Base-by-base conservation (phyloP, 768 basidiomycete species). In the Leccinum broughii region DNA sequence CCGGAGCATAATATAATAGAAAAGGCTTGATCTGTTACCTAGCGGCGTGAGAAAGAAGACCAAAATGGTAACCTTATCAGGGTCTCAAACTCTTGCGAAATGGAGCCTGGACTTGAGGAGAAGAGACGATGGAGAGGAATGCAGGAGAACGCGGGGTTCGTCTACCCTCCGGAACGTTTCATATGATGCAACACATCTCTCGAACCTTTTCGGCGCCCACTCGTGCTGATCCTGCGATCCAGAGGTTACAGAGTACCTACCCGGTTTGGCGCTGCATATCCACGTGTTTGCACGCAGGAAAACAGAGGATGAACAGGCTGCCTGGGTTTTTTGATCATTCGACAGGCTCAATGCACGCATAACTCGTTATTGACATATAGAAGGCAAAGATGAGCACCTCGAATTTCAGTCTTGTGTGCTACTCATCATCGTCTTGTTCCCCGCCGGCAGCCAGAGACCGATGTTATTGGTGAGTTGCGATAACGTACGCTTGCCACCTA, bases 101-200 rank as follows among this genome's bases (percentile, higher is more conserved):
- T 28, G 28, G 28, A 7, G 28, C 28, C 28, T 28, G 6, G 28
- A 28, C 28, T 28, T 5, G 28, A 28, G 28, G 28, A 63, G 86
- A 90, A 66, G 83, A 83, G 41, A 68, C 60, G 17, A 73, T 84
- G 58, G 77, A 89, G 10, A 70, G 70, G 51, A 70, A 69, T 49
- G 87, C 84, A 4, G 86, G 93, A 95, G 75, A 92, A 91, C 0
- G 90, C 90, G 2, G 93, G 93, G 93, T 93, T 93, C 68, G 88
- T 92, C 52, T 93, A 94, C 68, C 92, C 92, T 48, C 90, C 87
- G 52, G 92, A 93, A 66, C 70, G 89, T 54, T 30, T 55, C 17
- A 11, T 55, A 20, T 28, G 28, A 28, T 20, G 9, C 4, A 10
- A 5, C 0, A 9, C n/a, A 3, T 22, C 34, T 9, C 8, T 24